Evolutionary conservation across 805 yeast species (phyloP).

Genomic region (Komagataella phaffii): DNA sequence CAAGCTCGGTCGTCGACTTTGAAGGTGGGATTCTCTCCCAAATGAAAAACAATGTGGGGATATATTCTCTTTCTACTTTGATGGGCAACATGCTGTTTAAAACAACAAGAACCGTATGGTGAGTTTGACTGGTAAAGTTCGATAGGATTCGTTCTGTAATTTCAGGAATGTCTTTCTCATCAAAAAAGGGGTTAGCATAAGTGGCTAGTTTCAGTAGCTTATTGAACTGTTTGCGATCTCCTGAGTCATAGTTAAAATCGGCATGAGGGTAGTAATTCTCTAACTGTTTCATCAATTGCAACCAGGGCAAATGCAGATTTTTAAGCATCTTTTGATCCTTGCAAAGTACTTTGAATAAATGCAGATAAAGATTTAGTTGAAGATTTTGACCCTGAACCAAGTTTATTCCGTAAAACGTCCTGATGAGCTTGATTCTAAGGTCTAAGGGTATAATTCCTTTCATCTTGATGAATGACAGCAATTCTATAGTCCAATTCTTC

Average conservation of each 20-base stretch:
- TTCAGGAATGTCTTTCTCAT: constrained; percentile 28
- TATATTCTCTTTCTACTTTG: constrained; percentile 28
- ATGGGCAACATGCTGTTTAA: constrained; percentile 42
- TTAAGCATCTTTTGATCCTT: constrained; percentile 28
- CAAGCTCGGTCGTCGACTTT: constrained; percentile 26
- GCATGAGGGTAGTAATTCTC: constrained; percentile 28
- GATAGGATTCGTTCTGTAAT: constrained; percentile 38
- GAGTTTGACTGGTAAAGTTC: constrained; percentile 39
- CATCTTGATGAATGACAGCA: constrained; percentile 64
- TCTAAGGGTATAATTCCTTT: constrained; percentile 67
- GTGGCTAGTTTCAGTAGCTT: constrained; percentile 38
- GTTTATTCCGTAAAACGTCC: constrained; percentile 59
- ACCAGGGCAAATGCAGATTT: constrained; percentile 35
- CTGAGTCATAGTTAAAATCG: constrained; percentile 30
- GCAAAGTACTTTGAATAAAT: constrained; percentile 45
- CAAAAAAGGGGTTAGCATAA: constrained; percentile 41
- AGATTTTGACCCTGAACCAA: constrained; percentile 61
- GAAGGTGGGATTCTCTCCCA: constrained; percentile 47
- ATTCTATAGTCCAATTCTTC: constrained; percentile 78
- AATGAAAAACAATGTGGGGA: constrained; percentile 56
- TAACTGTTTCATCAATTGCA: constrained; percentile 24
- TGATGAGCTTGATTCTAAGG: constrained; percentile 45
- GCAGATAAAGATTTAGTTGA: constrained; percentile 45
- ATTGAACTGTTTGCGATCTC: constrained; percentile 35
- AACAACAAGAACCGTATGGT: constrained; percentile 34